Conservation (phyloP, 805 yeast species). For the Candida ficus region DNA sequence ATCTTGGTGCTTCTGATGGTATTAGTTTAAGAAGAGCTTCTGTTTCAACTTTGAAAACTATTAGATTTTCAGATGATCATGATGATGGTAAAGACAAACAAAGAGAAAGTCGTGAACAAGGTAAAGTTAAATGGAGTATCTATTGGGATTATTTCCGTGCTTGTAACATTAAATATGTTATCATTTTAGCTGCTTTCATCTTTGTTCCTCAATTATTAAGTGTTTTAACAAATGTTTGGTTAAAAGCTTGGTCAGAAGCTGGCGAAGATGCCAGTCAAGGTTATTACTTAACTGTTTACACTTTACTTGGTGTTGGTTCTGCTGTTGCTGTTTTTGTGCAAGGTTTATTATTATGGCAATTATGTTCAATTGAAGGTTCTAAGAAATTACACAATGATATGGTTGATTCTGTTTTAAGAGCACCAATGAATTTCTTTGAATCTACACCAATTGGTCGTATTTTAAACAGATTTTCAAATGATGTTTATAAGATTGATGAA, state of each 20-base stretch:
- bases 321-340: constrained; percentile 60
- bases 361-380: constrained; percentile 81
- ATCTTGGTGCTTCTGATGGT: constrained; percentile 29
- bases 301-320: constrained; percentile 65
- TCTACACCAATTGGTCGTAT: constrained; percentile 94
- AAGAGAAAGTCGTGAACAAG: constrained; percentile 85
- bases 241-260: constrained; percentile 95
- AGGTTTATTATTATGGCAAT: constrained; percentile 67
- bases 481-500: constrained; percentile 86
- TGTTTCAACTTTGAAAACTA: constrained; percentile 39
- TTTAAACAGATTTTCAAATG: constrained; percentile 86
- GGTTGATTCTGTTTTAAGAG: constrained; percentile 70
- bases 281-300: constrained; percentile 70
- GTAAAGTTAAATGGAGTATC: constrained; percentile 86
- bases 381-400: constrained; percentile 65
- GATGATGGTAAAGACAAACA: constrained; percentile 18
- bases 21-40: constrained; percentile 60
- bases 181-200: constrained; percentile 49
- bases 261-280: constrained; percentile 58
- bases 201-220: constrained; percentile 54
- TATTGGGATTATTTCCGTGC: constrained; percentile 83
- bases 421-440: constrained; percentile 95
- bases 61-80: constrained; percentile 30
- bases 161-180: constrained; percentile 66
- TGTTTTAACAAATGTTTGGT: constrained; percentile 81